These are phyloP conservation scores for Candida pseudocylindracea DNA, from an alignment of 1,139 yeast genomes.

Conservation along the genomic window DNA sequence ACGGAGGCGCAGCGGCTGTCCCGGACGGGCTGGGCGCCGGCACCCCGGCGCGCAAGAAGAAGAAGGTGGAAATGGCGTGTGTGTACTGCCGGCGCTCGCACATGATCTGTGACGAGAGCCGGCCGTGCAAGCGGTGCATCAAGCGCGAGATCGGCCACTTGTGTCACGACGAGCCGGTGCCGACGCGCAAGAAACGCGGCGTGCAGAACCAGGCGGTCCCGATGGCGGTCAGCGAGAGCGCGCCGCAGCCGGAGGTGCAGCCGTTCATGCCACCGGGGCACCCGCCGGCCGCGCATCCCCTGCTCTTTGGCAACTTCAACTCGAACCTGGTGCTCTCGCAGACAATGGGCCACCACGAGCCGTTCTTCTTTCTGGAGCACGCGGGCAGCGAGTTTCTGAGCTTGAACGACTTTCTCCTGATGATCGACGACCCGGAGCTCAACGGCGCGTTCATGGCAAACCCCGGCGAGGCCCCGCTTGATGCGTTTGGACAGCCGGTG, in stretches of 20 bases:
- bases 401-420: conserved; percentile 67
- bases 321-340: conserved; percentile 4
- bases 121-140: conserved; percentile 80
- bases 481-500: background rate
- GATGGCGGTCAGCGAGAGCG: background rate
- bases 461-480: no score
- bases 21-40: background rate
- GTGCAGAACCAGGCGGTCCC: background rate
- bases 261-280: no score
- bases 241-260: background rate
- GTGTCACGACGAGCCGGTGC: conserved; percentile 60
- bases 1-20: no score
- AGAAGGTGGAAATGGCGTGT: conserved; percentile 54
- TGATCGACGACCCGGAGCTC: conserved; percentile 70
- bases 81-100: conserved; percentile 85
- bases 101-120: conserved; percentile 72
- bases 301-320: conserved; percentile 5
- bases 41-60: conserved; percentile 8
- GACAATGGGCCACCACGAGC: conserved; percentile 25
- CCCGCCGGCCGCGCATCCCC: conserved; percentile 2
- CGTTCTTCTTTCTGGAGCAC: conserved; percentile 72
- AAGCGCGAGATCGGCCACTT: conserved; percentile 77
- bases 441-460: conserved; percentile 16
- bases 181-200: conserved; percentile 13
- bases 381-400: conserved; percentile 90